A percentile compares a stretch with the other conserved stretches of the same genome.
phyloP scores from a whole-genome alignment of 768 basidiomycete genomes.

The Calocybe indica region DNA sequence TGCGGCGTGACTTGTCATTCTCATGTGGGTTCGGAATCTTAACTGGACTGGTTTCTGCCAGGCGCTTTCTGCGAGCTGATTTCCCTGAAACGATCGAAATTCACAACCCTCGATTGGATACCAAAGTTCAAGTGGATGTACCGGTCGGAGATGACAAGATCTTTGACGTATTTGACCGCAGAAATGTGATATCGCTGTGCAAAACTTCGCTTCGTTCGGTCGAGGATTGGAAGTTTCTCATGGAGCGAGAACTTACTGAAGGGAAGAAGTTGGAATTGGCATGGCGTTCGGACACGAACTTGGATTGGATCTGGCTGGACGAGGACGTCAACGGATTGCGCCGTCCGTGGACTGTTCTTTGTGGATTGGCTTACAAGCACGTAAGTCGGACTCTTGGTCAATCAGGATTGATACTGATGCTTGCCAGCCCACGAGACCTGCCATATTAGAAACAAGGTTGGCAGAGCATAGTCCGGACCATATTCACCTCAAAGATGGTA shows the following conservation, averaged over 20 bases:
- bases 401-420: background rate
- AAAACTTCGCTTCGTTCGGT: constrained; percentile 47
- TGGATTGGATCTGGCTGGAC: constrained; percentile 88
- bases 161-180: constrained; percentile 48
- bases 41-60: constrained; percentile 18
- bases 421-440: constrained; percentile 28
- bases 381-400: constrained; percentile 29
- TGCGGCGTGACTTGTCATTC: constrained; percentile 16
- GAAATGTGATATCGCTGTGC: constrained; percentile 61
- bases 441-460: constrained; percentile 69
- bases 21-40: background rate
- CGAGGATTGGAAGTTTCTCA: constrained; percentile 55
- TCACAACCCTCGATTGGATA: constrained; percentile 59
- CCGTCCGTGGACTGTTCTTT: constrained; percentile 70
- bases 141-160: constrained; percentile 41
- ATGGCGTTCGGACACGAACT: constrained; percentile 66
- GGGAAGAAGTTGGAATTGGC: constrained; percentile 67
- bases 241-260: constrained; percentile 44
- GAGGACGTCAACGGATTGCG: constrained; percentile 53
- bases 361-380: constrained; percentile 68
- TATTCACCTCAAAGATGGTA: constrained; percentile 38
- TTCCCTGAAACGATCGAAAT: constrained; percentile 70
- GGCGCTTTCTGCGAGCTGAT: constrained; percentile 67
- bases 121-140: constrained; percentile 64
- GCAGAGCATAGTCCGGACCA: constrained; percentile 59